Evolutionary conservation across 306 rosid genomes (phyloP).

Genomic region (Phaseolus lunatus): DNA sequence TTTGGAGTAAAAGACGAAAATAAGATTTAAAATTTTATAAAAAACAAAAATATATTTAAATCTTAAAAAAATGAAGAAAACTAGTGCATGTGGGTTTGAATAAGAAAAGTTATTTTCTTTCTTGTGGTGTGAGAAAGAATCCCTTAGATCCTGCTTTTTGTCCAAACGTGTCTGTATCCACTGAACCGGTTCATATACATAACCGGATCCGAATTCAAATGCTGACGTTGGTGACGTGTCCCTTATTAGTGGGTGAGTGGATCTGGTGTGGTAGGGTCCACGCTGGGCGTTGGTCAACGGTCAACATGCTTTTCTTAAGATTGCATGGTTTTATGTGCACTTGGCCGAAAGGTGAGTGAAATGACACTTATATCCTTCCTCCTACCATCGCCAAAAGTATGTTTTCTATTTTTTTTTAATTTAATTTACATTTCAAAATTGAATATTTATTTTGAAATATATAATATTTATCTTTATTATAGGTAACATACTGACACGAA

Average conservation of each 20-base stretch:
- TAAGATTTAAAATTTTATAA: no score
- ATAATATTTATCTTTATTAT: no score
- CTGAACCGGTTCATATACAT: slow-evolving; percentile 6
- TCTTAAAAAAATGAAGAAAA: no score
- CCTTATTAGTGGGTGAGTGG: slow-evolving; percentile 6
- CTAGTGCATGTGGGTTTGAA: neutral
- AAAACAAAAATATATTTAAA: no score
- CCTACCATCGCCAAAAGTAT: no score
- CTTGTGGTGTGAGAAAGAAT: neutral
- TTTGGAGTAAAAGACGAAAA: no score
- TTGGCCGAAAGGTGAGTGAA: slow-evolving; percentile 10
- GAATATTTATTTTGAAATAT: no score
- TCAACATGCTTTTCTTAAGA: neutral
- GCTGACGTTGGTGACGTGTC: slow-evolving; percentile 23
- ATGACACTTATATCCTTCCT: neutral
- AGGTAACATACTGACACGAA: no score
- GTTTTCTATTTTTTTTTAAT: no score
- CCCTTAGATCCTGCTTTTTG: slow-evolving; percentile 28
- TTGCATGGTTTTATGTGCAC: slow-evolving; percentile 4
- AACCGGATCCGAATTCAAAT: neutral
- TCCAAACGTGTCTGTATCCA: neutral
- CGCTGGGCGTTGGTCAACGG: neutral
- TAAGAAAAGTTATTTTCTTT: neutral
- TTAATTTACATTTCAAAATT: neutral
- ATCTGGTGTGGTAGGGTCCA: slow-evolving; percentile 33